A percentile compares a stretch with the other conserved stretches of the same genome.
Evolutionary conservation across 2,329 filamentous ascomycete genomes (phyloP).

Genomic region (Aspergillus sp.): DNA sequence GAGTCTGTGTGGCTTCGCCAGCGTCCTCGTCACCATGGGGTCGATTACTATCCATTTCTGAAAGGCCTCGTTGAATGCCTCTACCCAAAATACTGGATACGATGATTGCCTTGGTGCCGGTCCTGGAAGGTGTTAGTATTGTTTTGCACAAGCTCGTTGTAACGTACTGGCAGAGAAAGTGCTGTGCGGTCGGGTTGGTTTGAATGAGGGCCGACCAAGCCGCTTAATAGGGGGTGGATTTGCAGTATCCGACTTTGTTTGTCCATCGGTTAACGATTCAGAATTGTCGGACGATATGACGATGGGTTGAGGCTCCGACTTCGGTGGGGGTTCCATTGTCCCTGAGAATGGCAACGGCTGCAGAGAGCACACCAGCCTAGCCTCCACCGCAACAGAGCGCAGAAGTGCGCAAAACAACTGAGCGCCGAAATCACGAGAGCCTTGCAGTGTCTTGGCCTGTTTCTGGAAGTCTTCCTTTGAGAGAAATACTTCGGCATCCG

Average conservation of each 20-base stretch:
- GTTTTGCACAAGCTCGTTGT: neutral
- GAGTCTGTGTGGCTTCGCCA: slow-evolving; percentile 72
- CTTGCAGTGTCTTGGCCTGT: slow-evolving; percentile 68
- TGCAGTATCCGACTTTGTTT: slow-evolving; percentile 14
- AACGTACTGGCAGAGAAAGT: slow-evolving; percentile 22
- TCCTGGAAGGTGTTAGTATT: slow-evolving; percentile 24
- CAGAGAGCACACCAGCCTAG: slow-evolving; percentile 84
- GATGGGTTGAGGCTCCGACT: slow-evolving; percentile 39
- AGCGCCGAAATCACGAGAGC: slow-evolving; percentile 85
- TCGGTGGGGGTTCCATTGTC: slow-evolving; percentile 45
- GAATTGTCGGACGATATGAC: slow-evolving; percentile 37
- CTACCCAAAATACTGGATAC: slow-evolving; percentile 90
- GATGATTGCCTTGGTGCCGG: slow-evolving; percentile 61
- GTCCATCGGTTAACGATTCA: slow-evolving; percentile 31
- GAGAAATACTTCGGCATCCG: slow-evolving; percentile 65
- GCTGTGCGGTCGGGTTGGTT: slow-evolving; percentile 20
- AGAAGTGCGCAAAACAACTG: slow-evolving; percentile 89
- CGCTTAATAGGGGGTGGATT: slow-evolving; percentile 26
- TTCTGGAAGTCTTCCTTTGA: slow-evolving; percentile 72
- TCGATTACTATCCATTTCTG: slow-evolving; percentile 93
- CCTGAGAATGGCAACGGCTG: slow-evolving; percentile 73
- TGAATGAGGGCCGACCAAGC: slow-evolving; percentile 39
- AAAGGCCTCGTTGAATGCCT: slow-evolving; percentile 79
- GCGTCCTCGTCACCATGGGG: slow-evolving; percentile 74
- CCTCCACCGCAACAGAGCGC: slow-evolving; percentile 75